Evolutionary conservation across 345 rosid genomes (phyloP), one percentile per base, ranked within the genome.

Genomic region (Sisymbrium irio): DNA sequence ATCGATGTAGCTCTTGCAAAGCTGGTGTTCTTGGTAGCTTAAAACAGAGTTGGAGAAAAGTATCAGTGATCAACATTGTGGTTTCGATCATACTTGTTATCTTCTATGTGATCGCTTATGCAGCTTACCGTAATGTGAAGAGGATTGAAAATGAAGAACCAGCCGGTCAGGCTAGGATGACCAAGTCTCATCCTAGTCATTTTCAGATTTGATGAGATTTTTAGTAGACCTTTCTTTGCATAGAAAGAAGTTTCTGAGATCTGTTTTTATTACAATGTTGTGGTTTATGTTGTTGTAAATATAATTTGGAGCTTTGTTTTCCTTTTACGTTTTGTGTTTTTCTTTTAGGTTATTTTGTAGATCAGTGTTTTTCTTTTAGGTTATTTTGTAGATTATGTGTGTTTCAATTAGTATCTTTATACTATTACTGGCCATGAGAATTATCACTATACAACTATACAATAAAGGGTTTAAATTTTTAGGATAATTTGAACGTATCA

Each of bases 41-140:
- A 30, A 90, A 69, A 85, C 84, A 80, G 82, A 95, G 97, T 71
- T 95, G 99, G 99, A 85, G 99, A 80, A 92, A 95, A 79, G 98
- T 85, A 32, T 95, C 98, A 0, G 83, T 92, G 36, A 84, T 95
- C 74, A 92, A 95, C 83, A 88, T 95, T 1, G 79, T 90, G 30
- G 86, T 95, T 28, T 61, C 90, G 56, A 85, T 90, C 80, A 84
- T 95, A 37, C 89, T 95, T 7, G 88, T 95, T 6, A 83, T 95
- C 67, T 66, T 80, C 51, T 95, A 95, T 35, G 97, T 92, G 57
- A 72, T 95, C 19, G 88, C 82, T 0, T 92, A 84, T 17, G 93
- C 89, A 0, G 99, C 98, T 14, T 95, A 81, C 67, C 84, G 92
- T 81, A 90, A 90, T 86, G 77, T 90, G 39, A 86, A 86, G 55